Conservation (phyloP, 805 yeast species). For the Helenozyma rhizophorensis region DNA sequence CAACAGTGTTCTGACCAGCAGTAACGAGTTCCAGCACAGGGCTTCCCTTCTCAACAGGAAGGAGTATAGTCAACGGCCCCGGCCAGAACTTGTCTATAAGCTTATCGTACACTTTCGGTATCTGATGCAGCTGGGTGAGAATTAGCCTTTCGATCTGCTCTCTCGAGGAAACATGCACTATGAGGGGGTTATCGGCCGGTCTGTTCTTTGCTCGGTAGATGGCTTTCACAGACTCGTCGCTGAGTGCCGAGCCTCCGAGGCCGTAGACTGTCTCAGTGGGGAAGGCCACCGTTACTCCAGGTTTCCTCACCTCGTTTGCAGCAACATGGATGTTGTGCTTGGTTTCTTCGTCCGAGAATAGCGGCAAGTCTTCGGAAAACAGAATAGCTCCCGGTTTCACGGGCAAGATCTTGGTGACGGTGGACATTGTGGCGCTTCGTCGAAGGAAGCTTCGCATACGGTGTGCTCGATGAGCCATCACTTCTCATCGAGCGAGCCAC, state of each 20-base stretch:
- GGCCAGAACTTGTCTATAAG: slow-evolving; percentile 84
- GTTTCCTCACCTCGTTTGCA: slow-evolving; percentile 7
- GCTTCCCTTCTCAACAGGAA: slow-evolving; percentile 51
- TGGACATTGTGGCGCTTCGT: slow-evolving; percentile 2
- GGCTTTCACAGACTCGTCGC: slow-evolving; percentile 64
- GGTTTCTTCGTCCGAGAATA: slow-evolving; percentile 51
- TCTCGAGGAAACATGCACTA: slow-evolving; percentile 79
- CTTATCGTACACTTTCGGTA: slow-evolving; percentile 66
- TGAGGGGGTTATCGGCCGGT: slow-evolving; percentile 93
- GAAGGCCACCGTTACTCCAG: slow-evolving; percentile 65
- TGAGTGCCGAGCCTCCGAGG: slow-evolving; percentile 80
- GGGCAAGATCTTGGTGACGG: slow-evolving; percentile 39
- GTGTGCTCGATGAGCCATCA: too few relatives aligned
- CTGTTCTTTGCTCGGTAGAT: slow-evolving; percentile 88
- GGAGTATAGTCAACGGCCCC: slow-evolving; percentile 84
- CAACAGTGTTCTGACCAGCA: slow-evolving; percentile 84
- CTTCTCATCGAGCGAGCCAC: slow-evolving; percentile 2
- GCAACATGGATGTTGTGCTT: slow-evolving; percentile 52
- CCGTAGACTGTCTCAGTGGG: slow-evolving; percentile 99
- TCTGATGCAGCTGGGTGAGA: slow-evolving; percentile 40
- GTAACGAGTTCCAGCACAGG: slow-evolving; percentile 75
- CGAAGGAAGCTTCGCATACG: too few relatives aligned
- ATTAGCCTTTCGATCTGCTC: slow-evolving; percentile 65
- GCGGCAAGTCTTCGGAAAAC: slow-evolving; percentile 45
- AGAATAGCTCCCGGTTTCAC: slow-evolving; percentile 51